Evolutionary conservation across 2,329 filamentous ascomycete genomes (phyloP).

Genomic region (Colletotrichum limetticola): DNA sequence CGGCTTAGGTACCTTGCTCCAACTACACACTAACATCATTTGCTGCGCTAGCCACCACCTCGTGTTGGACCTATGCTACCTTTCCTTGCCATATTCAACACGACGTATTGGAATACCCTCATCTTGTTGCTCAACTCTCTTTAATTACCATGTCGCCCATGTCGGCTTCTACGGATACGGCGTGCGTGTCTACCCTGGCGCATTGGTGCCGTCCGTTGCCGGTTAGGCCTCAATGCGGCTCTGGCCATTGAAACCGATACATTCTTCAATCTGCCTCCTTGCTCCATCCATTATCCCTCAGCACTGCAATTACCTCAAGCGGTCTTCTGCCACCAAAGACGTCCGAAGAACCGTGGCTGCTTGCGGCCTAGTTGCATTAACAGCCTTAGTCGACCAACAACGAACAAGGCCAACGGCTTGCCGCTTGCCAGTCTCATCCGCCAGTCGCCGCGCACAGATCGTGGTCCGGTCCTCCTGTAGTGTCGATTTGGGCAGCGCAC

Average conservation of each 20-base stretch:
- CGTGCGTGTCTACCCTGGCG: background rate
- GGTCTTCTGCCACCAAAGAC: background rate
- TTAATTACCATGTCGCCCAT: background rate
- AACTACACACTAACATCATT: background rate
- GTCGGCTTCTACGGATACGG: background rate
- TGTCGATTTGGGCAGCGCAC: slow-evolving; percentile 22
- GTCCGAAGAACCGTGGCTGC: slow-evolving; percentile 4
- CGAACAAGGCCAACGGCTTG: slow-evolving; percentile 14
- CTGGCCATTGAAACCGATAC: background rate
- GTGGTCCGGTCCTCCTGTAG: slow-evolving; percentile 4
- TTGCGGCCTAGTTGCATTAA: slow-evolving; percentile 25
- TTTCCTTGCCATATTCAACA: background rate
- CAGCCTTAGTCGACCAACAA: background rate
- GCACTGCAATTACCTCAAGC: slow-evolving; percentile 12
- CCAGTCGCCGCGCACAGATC: slow-evolving; percentile 32
- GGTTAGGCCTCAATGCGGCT: background rate
- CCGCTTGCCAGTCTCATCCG: slow-evolving; percentile 15
- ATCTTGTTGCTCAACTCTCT: background rate
- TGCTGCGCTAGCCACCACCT: background rate
- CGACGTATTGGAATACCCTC: background rate
- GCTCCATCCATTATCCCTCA: background rate
- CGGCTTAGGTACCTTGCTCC: background rate
- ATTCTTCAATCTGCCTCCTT: slow-evolving; percentile 11
- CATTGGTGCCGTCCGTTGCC: background rate
- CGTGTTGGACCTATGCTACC: background rate